Conservation (phyloP, 164 flowering plant species). For the Pachysandra terminalis region DNA sequence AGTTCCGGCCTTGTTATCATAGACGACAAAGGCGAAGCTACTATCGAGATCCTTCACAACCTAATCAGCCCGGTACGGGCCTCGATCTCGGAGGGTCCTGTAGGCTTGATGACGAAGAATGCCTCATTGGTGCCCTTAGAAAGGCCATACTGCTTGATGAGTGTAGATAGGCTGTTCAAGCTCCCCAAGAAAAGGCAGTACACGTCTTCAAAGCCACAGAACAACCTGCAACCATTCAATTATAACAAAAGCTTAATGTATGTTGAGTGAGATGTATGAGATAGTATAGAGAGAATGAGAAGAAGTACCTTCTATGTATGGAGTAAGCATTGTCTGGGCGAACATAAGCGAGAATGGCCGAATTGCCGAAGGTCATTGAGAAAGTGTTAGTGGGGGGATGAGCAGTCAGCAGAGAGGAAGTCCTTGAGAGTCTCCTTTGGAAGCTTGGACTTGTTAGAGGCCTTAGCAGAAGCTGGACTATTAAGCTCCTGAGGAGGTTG, state of each 20-base stretch:
- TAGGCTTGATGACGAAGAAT: conserved; percentile 78
- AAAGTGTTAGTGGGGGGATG: too few relatives aligned
- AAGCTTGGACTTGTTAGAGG: conserved; percentile 35
- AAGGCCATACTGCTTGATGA: too few relatives aligned
- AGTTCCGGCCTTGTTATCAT: conserved; percentile 48
- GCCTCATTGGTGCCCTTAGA: conserved; percentile 67
- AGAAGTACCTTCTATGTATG: conserved; percentile 30
- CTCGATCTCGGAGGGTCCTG: too few relatives aligned
- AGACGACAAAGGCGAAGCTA: conserved; percentile 74
- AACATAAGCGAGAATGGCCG: conserved; percentile 51
- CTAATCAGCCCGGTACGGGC: conserved; percentile 87
- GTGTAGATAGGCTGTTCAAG: too few relatives aligned
- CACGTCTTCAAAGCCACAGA: conserved; percentile 73
- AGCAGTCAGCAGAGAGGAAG: too few relatives aligned
- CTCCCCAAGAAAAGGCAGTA: conserved; percentile 78
- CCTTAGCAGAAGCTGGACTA: too few relatives aligned
- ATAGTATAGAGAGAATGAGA: too few relatives aligned
- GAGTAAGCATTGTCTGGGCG: conserved; percentile 24
- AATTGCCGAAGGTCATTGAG: too few relatives aligned
- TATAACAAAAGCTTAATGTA: too few relatives aligned
- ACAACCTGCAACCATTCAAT: conserved; percentile 51
- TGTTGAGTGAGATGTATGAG: too few relatives aligned
- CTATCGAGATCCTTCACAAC: conserved; percentile 87
- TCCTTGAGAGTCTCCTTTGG: conserved; percentile 61
- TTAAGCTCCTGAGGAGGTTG: conserved; percentile 78